A percentile compares a stretch with the other conserved stretches of the same genome.
These are phyloP conservation scores for Fusarium mexicanum DNA, from an alignment of 2,329 filamentous ascomycete species.

Conservation along the genomic window DNA sequence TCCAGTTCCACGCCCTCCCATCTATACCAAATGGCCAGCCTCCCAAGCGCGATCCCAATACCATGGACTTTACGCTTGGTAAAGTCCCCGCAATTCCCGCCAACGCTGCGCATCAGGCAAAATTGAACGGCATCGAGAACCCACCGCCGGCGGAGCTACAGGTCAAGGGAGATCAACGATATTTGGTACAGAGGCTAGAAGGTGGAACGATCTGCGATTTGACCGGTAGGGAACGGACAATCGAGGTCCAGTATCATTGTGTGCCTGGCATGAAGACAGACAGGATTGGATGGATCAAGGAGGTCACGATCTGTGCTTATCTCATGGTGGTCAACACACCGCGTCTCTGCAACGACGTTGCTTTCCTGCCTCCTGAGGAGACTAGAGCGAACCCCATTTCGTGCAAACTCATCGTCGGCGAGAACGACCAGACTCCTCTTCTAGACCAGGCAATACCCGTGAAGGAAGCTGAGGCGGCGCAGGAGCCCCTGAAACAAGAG, in stretches of 20 bases:
- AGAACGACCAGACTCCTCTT: conserved; percentile 54
- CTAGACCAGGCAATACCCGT: conserved; percentile 45
- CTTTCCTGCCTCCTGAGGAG: conserved; percentile 83
- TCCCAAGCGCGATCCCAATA: conserved; percentile 79
- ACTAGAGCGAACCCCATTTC: conserved; percentile 79
- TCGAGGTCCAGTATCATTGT: conserved; percentile 86
- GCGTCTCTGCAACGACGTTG: conserved; percentile 85
- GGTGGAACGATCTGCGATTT: conserved; percentile 87
- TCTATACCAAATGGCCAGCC: conserved; percentile 73
- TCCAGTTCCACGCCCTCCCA: conserved; percentile 88
- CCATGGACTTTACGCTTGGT: conserved; percentile 81
- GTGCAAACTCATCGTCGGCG: conserved; percentile 75
- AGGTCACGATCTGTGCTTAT: conserved; percentile 89
- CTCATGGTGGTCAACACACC: conserved; percentile 94
- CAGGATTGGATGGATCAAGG: conserved; percentile 91
- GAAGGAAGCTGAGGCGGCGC: conserved; percentile 38
- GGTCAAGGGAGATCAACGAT: conserved; percentile 83
- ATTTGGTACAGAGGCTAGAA: conserved; percentile 83
- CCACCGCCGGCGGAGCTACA: conserved; percentile 72
- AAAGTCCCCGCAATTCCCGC: conserved; percentile 52
- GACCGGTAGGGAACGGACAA: conserved; percentile 80
- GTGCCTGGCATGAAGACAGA: conserved; percentile 77
- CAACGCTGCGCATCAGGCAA: conserved; percentile 40
- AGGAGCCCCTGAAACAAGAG: conserved; percentile 23
- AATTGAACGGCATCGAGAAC: conserved; percentile 37